phyloP scores from a whole-genome alignment of 1,284 basidiomycete species.

The Jaminaea rosea region DNA sequence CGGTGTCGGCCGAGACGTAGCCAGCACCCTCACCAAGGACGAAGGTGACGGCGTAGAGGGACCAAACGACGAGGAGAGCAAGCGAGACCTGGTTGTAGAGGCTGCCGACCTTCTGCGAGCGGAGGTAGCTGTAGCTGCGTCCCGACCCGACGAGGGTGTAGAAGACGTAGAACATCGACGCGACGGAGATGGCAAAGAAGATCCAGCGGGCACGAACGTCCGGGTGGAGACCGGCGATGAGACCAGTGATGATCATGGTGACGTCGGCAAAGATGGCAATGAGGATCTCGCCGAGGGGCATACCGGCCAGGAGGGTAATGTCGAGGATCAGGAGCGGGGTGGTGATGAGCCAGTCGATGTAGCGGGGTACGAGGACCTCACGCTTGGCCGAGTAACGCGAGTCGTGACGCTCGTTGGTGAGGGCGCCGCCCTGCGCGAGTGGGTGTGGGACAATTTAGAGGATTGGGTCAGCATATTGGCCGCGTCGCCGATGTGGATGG shows the following conservation, averaged over 20 bases:
- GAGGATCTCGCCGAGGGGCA: constrained; percentile 32
- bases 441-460: constrained; percentile 30
- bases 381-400: constrained; percentile 23
- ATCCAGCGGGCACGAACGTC: constrained; percentile 30
- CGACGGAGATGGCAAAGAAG: constrained; percentile 27
- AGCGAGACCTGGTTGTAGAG: constrained; percentile 36
- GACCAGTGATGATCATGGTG: constrained; percentile 32
- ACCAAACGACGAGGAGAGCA: constrained; percentile 30
- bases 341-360: constrained; percentile 35
- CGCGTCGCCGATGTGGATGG: constrained; percentile 24
- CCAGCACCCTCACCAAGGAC: constrained; percentile 23
- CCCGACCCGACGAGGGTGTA: constrained; percentile 25
- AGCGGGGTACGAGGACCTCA: constrained; percentile 31
- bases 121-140: constrained; percentile 26
- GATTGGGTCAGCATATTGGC: constrained; percentile 28
- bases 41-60: constrained; percentile 26
- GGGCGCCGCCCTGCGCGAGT: constrained; percentile 22
- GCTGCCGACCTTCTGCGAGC: constrained; percentile 29
- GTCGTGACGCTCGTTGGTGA: constrained; percentile 31
- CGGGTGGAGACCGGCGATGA: constrained; percentile 31
- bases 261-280: constrained; percentile 26
- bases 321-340: constrained; percentile 30
- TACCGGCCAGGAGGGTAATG: constrained; percentile 28
- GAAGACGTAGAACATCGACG: constrained; percentile 24
- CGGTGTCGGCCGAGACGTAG: constrained; percentile 15